phyloP scores from a whole-genome alignment of 768 basidiomycete genomes.

The Russula emetica region DNA sequence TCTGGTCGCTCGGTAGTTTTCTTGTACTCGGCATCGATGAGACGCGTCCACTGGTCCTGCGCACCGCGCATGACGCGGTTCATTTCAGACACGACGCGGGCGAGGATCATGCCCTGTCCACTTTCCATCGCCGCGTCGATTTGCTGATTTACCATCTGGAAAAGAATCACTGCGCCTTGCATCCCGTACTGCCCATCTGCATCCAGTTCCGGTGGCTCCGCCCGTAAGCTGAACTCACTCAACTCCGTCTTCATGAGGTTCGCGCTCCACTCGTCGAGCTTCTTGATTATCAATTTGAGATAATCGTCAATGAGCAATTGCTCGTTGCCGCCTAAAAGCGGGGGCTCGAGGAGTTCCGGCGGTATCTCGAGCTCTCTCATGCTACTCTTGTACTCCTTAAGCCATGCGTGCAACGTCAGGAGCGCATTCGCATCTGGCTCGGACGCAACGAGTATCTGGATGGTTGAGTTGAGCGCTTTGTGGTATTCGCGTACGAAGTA shows the following conservation, averaged over 20 bases:
- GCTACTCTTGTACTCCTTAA: constrained; percentile 90
- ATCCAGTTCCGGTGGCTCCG: constrained; percentile 84
- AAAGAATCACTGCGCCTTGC: constrained; percentile 88
- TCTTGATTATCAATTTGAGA: constrained; percentile 84
- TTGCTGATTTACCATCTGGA: constrained; percentile 98
- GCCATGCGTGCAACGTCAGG: constrained; percentile 84
- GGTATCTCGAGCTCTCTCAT: constrained; percentile 93
- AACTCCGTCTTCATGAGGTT: constrained; percentile 93
- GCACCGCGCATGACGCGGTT: constrained; percentile 85
- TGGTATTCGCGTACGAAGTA: constrained; percentile 88
- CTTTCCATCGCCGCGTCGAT: constrained; percentile 93
- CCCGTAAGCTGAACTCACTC: constrained; percentile 74
- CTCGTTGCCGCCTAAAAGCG: constrained; percentile 92
- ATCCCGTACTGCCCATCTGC: constrained; percentile 86
- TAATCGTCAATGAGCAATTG: constrained; percentile 94
- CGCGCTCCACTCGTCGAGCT: constrained; percentile 94
- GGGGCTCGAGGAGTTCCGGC: constrained; percentile 76
- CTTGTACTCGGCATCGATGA: constrained; percentile 81
- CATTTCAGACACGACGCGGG: constrained; percentile 82
- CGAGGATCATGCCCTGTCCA: constrained; percentile 89
- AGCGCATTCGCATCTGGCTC: constrained; percentile 87
- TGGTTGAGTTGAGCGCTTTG: constrained; percentile 67
- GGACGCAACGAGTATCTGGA: constrained; percentile 64
- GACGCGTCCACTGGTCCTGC: constrained; percentile 83
- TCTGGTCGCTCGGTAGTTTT: constrained; percentile 86